Percentiles rank a stretch among this genome's conserved stretches.
These are phyloP conservation scores for Rosa lucieae DNA, from an alignment of 306 rosid genomes.

Conservation along the genomic window DNA sequence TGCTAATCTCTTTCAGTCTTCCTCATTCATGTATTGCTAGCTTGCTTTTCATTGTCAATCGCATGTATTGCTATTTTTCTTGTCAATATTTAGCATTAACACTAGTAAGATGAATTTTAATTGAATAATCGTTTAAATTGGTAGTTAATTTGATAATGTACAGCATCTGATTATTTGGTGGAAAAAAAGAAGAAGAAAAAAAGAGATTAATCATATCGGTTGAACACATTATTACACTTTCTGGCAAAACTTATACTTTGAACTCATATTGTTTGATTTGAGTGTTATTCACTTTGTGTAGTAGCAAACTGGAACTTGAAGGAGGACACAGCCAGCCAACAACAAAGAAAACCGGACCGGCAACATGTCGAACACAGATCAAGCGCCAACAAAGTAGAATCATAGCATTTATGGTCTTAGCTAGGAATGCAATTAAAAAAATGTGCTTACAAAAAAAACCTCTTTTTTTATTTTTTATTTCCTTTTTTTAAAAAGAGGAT, in stretches of 20 bases:
- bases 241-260: neutral
- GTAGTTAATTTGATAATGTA: neutral
- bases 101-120: neutral
- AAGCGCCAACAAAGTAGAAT: neutral
- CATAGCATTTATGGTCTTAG: neutral
- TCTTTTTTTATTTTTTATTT: no score
- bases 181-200: neutral
- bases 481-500: no score
- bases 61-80: neutral
- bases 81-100: neutral
- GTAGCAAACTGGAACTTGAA: neutral
- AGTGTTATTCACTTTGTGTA: neutral
- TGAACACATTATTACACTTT: neutral
- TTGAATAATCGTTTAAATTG: no score
- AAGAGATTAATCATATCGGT: neutral
- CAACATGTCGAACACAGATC: neutral
- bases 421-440: neutral
- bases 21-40: neutral
- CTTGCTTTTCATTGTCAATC: neutral
- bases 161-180: neutral
- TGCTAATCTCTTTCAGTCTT: neutral
- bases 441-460: neutral
- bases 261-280: neutral
- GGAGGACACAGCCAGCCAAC: neutral
- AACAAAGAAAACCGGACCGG: neutral